These are phyloP conservation scores for Xerocomus amazonicus DNA, from an alignment of 1,284 basidiomycete species.

Conservation along the genomic window DNA sequence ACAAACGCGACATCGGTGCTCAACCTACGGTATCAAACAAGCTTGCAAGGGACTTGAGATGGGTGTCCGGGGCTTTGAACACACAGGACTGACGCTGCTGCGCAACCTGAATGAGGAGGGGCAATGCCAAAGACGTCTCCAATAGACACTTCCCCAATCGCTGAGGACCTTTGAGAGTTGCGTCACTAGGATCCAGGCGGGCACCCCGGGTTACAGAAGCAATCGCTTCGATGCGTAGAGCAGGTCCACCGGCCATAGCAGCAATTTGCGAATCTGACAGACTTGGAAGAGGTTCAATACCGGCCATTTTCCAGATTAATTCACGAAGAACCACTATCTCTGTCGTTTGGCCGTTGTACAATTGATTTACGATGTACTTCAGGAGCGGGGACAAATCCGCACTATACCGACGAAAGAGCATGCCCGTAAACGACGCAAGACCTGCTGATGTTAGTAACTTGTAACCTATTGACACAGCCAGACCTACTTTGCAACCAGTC, in stretches of 20 bases:
- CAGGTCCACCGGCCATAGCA: conserved; percentile 88
- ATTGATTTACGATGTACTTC: conserved; percentile 89
- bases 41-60: conserved; percentile 81
- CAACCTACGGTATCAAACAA: conserved; percentile 79
- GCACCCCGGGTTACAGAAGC: conserved; percentile 70
- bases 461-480: conserved; percentile 2
- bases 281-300: conserved; percentile 86
- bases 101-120: conserved; percentile 84
- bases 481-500: conserved; percentile 91
- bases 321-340: conserved; percentile 92
- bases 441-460: conserved; percentile 42
- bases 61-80: conserved; percentile 64
- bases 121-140: conserved; percentile 70
- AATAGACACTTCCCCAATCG: conserved; percentile 71
- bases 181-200: conserved; percentile 60
- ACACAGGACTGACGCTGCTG: conserved; percentile 83
- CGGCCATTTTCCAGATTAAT: conserved; percentile 93
- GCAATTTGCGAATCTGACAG: conserved; percentile 85
- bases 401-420: conserved; percentile 84
- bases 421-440: conserved; percentile 89
- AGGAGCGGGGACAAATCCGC: conserved; percentile 84
- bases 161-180: conserved; percentile 56
- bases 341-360: conserved; percentile 78
- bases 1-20: conserved; percentile 18
- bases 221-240: conserved; percentile 82